Evolutionary conservation across 164 flowering plant species (phyloP), one percentile per base, ranked within the genome.

Genomic region (Stephania cephalantha): DNA sequence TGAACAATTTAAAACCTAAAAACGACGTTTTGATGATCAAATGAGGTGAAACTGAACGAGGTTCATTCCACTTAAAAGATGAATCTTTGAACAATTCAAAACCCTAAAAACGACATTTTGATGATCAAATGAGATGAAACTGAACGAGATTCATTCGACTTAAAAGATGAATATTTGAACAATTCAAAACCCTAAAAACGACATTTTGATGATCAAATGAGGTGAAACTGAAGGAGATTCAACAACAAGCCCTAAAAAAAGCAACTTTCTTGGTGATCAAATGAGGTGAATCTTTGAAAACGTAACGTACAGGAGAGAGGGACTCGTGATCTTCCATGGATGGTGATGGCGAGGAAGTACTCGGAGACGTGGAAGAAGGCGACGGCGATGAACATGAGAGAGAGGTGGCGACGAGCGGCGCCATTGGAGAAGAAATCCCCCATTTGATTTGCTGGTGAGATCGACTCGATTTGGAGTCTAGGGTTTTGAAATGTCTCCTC

Each of bases 291-390:
- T 5, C 46, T 18, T 20, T 6, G 7, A 20, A 44, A 50, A 64
- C 48, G 35, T 70, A 6, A 29, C 80, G 13, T 78, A 78, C 80
- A 79, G 71, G 73, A 61, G 1, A 85, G 80, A 53, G 87, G 79
- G 7, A 89, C 95, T 75, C 81, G 87, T 69, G 84, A 71, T 78
- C 69, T 86, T 73, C 98, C 98, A 71, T 93, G 98, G 46, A 86
- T 15, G 64, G 63, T 65, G 69, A 86, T 10, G 8, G 96, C 94
- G 68, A 93, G 83, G 66, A 88, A 4, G 52, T 84, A 93, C 79
- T 93, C 96, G 2, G 96, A 88, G 72, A 70, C 31, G 71, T 93
- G 96, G 76, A 93, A 93, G 83, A 93, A 84, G 73, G 79, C 42
- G 9, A 89, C 55, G 5, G 93, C 86, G 25, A 83, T 52, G n/a